phyloP scores from a whole-genome alignment of 306 rosid species.

The Cucumis melo region DNA sequence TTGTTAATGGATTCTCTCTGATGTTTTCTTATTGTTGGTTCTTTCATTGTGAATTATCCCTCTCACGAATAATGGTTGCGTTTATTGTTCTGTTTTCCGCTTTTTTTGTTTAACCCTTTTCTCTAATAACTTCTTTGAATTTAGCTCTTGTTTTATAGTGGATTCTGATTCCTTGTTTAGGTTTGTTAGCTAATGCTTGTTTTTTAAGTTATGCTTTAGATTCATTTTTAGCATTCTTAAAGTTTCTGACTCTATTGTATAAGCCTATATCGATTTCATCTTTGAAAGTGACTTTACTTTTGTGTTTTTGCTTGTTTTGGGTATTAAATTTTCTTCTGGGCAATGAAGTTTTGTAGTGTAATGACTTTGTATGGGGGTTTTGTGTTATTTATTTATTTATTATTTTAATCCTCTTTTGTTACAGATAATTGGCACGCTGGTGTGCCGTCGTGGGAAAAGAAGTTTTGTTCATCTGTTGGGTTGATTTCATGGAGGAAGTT shows the following conservation, averaged over 20 bases:
- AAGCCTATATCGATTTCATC: background rate
- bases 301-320: conserved; percentile 3
- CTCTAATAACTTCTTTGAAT: background rate
- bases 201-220: background rate
- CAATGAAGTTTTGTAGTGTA: background rate
- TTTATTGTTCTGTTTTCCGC: background rate
- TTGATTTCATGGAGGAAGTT: conserved; percentile 56
- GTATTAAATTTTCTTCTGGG: conserved; percentile 9
- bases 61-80: background rate
- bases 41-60: background rate
- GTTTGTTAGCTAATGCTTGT: background rate
- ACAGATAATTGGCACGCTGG: conserved; percentile 28
- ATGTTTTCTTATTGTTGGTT: background rate
- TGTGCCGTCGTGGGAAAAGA: conserved; percentile 71
- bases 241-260: background rate
- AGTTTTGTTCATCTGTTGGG: conserved; percentile 45
- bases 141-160: background rate
- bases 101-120: background rate
- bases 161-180: background rate
- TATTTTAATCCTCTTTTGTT: background rate
- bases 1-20: background rate
- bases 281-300: background rate
- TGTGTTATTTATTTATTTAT: too few species aligned
- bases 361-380: background rate
- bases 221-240: background rate